phyloP scores from a whole-genome alignment of 495 filamentous ascomycete genomes.

The Xylaria grammica region DNA sequence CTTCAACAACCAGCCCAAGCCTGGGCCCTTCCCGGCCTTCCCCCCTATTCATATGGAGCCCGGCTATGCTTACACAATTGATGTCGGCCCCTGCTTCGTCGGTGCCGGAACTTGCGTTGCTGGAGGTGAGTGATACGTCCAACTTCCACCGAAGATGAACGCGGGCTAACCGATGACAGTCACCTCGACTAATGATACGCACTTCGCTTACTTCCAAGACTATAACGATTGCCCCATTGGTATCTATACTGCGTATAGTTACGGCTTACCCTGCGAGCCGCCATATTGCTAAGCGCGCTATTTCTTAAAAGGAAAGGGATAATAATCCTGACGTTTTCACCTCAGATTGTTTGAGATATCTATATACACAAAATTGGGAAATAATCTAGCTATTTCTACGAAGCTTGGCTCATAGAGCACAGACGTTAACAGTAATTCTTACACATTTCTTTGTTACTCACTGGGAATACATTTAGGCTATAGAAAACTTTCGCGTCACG shows the following conservation, averaged over 20 bases:
- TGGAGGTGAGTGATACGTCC: constrained; percentile 25
- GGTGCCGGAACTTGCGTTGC: constrained; percentile 30
- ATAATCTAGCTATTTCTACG: too few relatives aligned
- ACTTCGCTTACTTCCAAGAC: constrained; percentile 20
- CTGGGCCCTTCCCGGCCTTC: constrained; percentile 25
- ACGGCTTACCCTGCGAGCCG: constrained; percentile 18
- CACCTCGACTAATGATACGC: constrained; percentile 21
- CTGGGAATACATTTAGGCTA: too few relatives aligned
- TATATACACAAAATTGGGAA: background rate
- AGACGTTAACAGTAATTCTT: too few relatives aligned
- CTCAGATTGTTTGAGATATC: background rate
- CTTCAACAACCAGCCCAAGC: constrained; percentile 30
- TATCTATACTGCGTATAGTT: constrained; percentile 19
- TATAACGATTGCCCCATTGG: constrained; percentile 18
- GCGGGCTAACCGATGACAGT: constrained; percentile 9
- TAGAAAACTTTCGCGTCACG: too few relatives aligned
- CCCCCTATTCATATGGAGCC: constrained; percentile 38
- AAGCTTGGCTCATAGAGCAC: too few relatives aligned
- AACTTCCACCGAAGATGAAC: too few relatives aligned
- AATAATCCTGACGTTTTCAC: background rate
- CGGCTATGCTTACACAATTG: constrained; percentile 34
- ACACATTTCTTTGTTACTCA: too few relatives aligned
- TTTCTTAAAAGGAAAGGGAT: background rate
- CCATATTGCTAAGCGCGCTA: background rate
- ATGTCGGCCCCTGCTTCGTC: constrained; percentile 33